Conservation (phyloP, 345 rosid species). For the Rhodamnia argentea region DNA sequence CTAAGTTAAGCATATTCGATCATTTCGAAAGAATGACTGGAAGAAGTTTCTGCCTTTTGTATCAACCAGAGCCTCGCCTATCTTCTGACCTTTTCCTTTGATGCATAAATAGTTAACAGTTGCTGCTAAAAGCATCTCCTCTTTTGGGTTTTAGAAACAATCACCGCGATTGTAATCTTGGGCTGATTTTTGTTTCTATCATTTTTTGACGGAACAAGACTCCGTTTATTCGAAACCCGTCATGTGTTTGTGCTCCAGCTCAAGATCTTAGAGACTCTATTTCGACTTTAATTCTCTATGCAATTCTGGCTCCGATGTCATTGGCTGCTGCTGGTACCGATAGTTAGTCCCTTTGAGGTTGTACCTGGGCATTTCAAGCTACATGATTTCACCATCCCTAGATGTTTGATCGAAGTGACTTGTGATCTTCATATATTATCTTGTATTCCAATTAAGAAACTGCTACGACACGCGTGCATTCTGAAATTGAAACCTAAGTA, state of each 20-base stretch:
- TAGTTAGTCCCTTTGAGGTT: not conserved
- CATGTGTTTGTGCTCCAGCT: not conserved
- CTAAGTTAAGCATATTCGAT: not conserved
- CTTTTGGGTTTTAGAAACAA: not conserved
- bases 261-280: not conserved
- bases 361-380: not conserved
- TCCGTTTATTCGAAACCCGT: not conserved
- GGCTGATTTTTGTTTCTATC: not conserved
- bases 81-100: not conserved
- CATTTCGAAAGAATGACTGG: not conserved
- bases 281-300: not conserved
- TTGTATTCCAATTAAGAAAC: not conserved
- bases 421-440: not conserved
- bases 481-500: not conserved
- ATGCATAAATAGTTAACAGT: not conserved
- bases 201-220: not conserved
- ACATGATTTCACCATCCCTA: not conserved
- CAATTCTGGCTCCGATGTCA: not conserved
- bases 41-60: not conserved
- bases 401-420: not conserved
- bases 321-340: not conserved
- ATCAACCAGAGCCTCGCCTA: not conserved
- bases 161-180: not conserved
- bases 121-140: not conserved
- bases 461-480: not conserved